phyloP scores from a whole-genome alignment of 139 green algal species.

The Deuterostichococcus epilithicus region DNA sequence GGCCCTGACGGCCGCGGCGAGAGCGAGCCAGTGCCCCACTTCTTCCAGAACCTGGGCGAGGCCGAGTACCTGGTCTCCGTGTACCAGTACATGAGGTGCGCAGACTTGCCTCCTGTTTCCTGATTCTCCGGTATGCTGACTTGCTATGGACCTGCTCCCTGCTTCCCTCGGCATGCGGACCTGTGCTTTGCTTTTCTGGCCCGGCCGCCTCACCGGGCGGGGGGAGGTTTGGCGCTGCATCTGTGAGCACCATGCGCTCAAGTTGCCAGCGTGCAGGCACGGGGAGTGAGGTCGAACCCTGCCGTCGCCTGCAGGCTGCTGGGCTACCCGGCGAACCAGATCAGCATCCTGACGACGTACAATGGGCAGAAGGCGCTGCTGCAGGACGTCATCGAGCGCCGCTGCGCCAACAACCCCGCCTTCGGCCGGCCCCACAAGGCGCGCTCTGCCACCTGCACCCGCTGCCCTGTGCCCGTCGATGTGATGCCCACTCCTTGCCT shows the following conservation, averaged over 20 bases:
- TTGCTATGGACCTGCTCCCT: too few species aligned
- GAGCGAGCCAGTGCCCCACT: slow-evolving; percentile 80
- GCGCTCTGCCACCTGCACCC: background rate
- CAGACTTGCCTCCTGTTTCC: too few species aligned
- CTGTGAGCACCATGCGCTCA: too few species aligned
- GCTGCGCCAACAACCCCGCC: slow-evolving; percentile 78
- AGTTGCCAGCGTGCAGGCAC: too few species aligned
- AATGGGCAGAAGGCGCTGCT: slow-evolving; percentile 96
- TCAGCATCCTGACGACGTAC: slow-evolving; percentile 97
- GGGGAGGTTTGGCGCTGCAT: too few species aligned
- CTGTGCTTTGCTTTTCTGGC: too few species aligned
- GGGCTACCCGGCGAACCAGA: slow-evolving; percentile 79
- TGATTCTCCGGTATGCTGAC: too few species aligned
- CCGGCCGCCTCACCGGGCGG: too few species aligned
- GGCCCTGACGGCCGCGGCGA: slow-evolving; percentile 78
- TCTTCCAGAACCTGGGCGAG: slow-evolving; percentile 97
- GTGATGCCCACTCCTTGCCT: too few species aligned
- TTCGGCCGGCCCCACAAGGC: slow-evolving; percentile 88
- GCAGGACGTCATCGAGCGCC: slow-evolving; percentile 82
- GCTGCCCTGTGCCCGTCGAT: too few species aligned
- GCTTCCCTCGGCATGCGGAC: too few species aligned
- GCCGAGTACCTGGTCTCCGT: slow-evolving; percentile 87
- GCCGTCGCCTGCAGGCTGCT: background rate
- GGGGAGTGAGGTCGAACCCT: too few species aligned
- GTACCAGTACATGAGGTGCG: slow-evolving; percentile 86